Percentiles rank a stretch among this genome's conserved stretches.
Conservation (phyloP, 1,284 basidiomycete genomes). For the Prillingera fragicola region DNA sequence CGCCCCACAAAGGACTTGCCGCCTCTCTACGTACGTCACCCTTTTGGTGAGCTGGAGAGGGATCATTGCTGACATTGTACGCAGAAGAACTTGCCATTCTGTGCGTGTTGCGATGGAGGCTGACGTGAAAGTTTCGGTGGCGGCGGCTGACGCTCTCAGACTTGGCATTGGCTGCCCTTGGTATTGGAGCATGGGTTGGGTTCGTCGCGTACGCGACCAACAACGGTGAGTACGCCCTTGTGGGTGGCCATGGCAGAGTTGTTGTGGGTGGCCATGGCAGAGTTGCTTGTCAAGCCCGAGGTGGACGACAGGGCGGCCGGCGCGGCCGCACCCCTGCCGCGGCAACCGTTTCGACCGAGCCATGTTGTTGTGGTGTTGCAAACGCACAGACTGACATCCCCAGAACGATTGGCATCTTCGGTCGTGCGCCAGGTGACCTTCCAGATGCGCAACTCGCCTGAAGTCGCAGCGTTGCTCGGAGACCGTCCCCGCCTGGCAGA, state of each 20-base stretch:
- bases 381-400: conserved; percentile 1
- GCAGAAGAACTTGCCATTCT: conserved; percentile 33
- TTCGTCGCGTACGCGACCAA: conserved; percentile 48
- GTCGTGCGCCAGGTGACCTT: conserved; percentile 43
- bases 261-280: neutral
- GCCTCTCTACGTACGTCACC: conserved; percentile 29
- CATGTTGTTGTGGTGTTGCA: no score
- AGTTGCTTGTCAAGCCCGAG: no score
- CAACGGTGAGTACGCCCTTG: conserved; percentile 30
- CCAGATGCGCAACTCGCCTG: conserved; percentile 42
- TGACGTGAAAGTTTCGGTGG: neutral
- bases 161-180: conserved; percentile 32
- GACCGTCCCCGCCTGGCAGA: conserved; percentile 36
- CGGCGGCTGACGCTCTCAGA: conserved; percentile 21
- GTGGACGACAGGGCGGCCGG: no score
- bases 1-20: conserved; percentile 28
- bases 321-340: no score
- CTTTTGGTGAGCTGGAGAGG: neutral
- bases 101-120: conserved; percentile 21
- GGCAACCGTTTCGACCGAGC: no score
- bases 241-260: neutral
- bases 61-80: neutral
- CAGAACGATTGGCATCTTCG: conserved; percentile 46
- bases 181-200: conserved; percentile 38
- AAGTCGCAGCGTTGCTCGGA: conserved; percentile 37